Conservation (phyloP, 495 filamentous ascomycete species). For the Daldinia vernicosa region DNA sequence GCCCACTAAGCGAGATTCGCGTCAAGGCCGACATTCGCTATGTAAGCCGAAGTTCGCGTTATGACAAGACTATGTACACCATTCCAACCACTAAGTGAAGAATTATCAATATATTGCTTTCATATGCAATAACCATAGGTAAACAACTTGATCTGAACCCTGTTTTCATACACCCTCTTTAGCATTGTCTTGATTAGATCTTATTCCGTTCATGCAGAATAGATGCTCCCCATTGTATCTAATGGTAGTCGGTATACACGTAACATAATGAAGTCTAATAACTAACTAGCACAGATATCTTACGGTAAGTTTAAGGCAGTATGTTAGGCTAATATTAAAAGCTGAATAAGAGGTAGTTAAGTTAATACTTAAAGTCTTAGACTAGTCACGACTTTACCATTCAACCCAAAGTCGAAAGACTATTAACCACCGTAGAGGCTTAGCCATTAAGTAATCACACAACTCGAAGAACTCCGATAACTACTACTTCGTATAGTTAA, state of each 20-base stretch:
- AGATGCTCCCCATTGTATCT: neutral
- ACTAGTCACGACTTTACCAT: neutral
- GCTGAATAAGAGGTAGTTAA: too few relatives aligned
- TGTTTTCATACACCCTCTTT: neutral
- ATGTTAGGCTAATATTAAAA: too few relatives aligned
- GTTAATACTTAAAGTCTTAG: too few relatives aligned
- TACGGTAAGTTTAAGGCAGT: too few relatives aligned
- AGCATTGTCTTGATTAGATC: neutral
- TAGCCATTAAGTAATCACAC: neutral
- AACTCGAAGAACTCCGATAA: neutral
- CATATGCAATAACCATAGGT: neutral
- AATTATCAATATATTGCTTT: neutral
- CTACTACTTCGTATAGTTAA: too few relatives aligned
- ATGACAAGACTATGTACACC: neutral
- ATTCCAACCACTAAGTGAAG: neutral
- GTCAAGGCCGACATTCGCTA: slow-evolving; percentile 30
- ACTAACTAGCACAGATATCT: too few relatives aligned
- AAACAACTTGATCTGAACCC: neutral
- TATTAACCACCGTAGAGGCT: neutral
- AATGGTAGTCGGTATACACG: neutral
- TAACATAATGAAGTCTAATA: neutral
- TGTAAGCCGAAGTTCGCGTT: slow-evolving; percentile 23
- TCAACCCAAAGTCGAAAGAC: neutral
- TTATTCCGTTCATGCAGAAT: neutral
- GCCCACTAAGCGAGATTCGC: slow-evolving; percentile 28